Base-by-base conservation (phyloP, 129 eudicot genomes). In the Ambrosia trifida region DNA sequence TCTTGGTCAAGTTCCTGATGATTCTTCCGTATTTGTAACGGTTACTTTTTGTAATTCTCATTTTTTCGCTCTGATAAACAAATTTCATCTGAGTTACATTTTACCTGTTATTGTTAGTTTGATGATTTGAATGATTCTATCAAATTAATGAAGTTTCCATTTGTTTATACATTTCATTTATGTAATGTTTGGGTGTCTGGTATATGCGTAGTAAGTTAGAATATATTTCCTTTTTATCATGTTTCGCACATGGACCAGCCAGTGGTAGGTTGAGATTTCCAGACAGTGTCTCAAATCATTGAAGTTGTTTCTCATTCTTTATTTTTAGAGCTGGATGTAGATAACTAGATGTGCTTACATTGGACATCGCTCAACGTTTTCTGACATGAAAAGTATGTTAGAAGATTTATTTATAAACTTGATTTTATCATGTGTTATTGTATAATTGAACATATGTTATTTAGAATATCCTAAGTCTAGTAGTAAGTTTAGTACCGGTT, bases 51-150 rank as follows among this genome's bases (percentile, higher is more conserved):
- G 49, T 45, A 11, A 45, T 57, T 57, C 8, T 35, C 14, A 12
- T 33, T 60, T 62, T 38, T 41, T 30, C 10, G n/a, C n/a, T 38
- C 50, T 64, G 30, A 64, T 64, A 64, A 38, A 64, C 50, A 38
- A 64, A 2, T 38, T 38, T 11, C 13, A 1, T 38, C n/a, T n/a
- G n/a, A n/a, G 30, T 64, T 64, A 38, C 12, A 35, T 38, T n/a
- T 5, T 2, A 38, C 36, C 13, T 38, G 45, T 32, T 4, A 20
- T 28, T 20, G 41, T 7, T 41, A 18, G 12, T 28, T 43, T 44
- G 41, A 66, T n/a, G 72, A 19, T 44, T 45, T 45, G n/a, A 12
- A 12, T 45, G 51, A 45, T 45, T 45, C 51, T 41, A 11, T 45
- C 11, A 11, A 12, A 11, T 45, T 12, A 45, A 11, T 45, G 4